Evolutionary conservation across 129 eudicot species (phyloP), one percentile per base, ranked within the genome.

Genomic region (Smallanthus sonchifolius): DNA sequence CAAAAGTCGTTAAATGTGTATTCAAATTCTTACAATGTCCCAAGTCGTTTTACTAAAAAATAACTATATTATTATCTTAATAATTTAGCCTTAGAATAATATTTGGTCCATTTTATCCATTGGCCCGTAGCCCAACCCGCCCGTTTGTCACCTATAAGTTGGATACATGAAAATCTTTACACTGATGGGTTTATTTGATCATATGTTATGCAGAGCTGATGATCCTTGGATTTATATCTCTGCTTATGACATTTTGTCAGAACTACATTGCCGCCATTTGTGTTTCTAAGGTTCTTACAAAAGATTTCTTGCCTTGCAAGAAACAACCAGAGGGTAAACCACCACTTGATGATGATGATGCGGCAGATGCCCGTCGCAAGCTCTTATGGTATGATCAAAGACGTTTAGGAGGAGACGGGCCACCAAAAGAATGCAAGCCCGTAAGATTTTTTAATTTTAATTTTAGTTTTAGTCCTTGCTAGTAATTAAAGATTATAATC

Each of bases 191-290:
- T 51, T 59, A 42, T 39, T 78, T 57, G 60, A 67, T 77, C 6
- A 52, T 72, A 13, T 77, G 17, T 70, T 4, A 37, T 84, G 80
- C 98, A 94, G 98, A 94, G 86, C 86, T 94, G 75, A 94, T 94
- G 98, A 78, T 94, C 73, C 89, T 94, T 19, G 98, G 98, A 45
- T 94, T 94, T 79, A 94, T 94, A 79, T 94, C 98, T 10, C 77
- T 94, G 37, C 75, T 82, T 40, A 70, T 94, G 72, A 83, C 89
- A 48, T 94, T 94, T 65, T 86, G 96, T 65, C 98, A 94, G 77
- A 84, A 72, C 75, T 83, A 77, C 86, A 94, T 94, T 57, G 78
- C 91, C 16, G 16, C 60, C 3, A 43, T 91, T 14, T 94, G 98
- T 78, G 84, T 94, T 70, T 89, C 96, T 3, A 73, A 60, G 20